A percentile compares a stretch with the other conserved stretches of the same genome.
These are phyloP conservation scores for Epichloe sylvatica DNA, from an alignment of 2,329 filamentous ascomycete species.

Conservation along the genomic window DNA sequence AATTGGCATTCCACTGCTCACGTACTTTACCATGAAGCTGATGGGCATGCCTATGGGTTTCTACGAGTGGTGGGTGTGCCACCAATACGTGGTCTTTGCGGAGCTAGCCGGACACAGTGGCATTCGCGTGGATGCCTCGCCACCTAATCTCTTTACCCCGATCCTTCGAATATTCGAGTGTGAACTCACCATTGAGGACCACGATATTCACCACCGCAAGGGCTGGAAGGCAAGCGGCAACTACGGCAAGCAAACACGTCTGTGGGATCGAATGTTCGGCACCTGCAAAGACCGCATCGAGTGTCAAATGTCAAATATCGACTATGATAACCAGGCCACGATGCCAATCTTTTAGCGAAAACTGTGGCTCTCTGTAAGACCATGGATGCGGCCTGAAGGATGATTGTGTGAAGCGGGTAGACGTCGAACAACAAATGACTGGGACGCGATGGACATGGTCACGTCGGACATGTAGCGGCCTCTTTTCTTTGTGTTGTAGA, in stretches of 20 bases:
- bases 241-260: conserved; percentile 5
- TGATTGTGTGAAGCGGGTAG: too few species aligned
- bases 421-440: too few species aligned
- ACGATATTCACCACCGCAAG: conserved; percentile 6
- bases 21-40: conserved; percentile 5
- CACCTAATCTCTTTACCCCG: conserved; percentile 2
- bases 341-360: too few species aligned
- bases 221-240: conserved; percentile 5
- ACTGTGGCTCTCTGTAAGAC: too few species aligned
- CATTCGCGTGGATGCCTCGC: background rate
- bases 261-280: conserved; percentile 5
- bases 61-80: conserved; percentile 7
- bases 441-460: too few species aligned
- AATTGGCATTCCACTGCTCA: conserved; percentile 3
- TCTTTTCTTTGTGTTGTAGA: too few species aligned
- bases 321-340: too few species aligned
- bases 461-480: too few species aligned
- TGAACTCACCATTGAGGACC: conserved; percentile 5
- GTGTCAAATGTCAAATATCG: background rate
- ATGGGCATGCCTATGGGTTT: conserved; percentile 6
- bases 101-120: conserved; percentile 6
- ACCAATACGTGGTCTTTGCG: conserved; percentile 5
- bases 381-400: too few species aligned
- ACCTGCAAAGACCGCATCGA: conserved; percentile 4
- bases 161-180: background rate